These are phyloP conservation scores for Pulicaria dysenterica DNA, from an alignment of 129 eudicot genomes.

Conservation along the genomic window DNA sequence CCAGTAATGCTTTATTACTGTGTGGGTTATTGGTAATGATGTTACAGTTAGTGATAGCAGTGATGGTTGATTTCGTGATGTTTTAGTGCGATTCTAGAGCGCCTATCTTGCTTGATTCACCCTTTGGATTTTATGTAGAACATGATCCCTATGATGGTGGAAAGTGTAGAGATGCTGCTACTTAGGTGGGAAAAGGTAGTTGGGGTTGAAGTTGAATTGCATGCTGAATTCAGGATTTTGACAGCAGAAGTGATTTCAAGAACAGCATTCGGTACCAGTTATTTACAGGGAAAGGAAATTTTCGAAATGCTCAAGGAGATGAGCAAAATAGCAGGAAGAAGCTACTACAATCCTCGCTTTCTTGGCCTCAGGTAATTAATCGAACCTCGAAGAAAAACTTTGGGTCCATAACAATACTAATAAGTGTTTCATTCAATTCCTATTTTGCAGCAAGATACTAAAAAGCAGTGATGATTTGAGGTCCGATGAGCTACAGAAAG, in stretches of 20 bases:
- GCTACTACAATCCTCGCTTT: constrained; percentile 26
- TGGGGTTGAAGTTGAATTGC: constrained; percentile 33
- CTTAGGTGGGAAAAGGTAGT: constrained; percentile 32
- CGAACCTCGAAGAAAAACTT: too few species aligned
- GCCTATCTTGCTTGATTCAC: too few species aligned
- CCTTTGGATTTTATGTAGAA: constrained; percentile 1
- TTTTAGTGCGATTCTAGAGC: too few species aligned
- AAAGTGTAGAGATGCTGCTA: constrained; percentile 37
- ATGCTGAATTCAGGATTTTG: constrained; percentile 29
- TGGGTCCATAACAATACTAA: too few species aligned
- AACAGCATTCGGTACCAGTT: constrained; percentile 42
- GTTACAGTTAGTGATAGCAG: too few species aligned
- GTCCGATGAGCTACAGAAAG: constrained; percentile 30
- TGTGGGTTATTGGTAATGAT: too few species aligned
- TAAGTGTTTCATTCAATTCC: background rate
- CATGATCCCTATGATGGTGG: constrained; percentile 38
- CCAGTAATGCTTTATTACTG: too few species aligned
- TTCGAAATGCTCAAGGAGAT: constrained; percentile 33
- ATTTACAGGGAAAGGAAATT: constrained; percentile 31
- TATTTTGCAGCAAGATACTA: constrained; percentile 18
- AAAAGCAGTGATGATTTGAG: constrained; percentile 29
- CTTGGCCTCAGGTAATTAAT: constrained; percentile 29
- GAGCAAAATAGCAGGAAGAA: constrained; percentile 34
- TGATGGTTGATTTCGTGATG: too few species aligned
- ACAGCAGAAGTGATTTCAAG: constrained; percentile 42